These are phyloP conservation scores for Mycena chlorophos DNA, from an alignment of 768 basidiomycete species.

Conservation along the genomic window DNA sequence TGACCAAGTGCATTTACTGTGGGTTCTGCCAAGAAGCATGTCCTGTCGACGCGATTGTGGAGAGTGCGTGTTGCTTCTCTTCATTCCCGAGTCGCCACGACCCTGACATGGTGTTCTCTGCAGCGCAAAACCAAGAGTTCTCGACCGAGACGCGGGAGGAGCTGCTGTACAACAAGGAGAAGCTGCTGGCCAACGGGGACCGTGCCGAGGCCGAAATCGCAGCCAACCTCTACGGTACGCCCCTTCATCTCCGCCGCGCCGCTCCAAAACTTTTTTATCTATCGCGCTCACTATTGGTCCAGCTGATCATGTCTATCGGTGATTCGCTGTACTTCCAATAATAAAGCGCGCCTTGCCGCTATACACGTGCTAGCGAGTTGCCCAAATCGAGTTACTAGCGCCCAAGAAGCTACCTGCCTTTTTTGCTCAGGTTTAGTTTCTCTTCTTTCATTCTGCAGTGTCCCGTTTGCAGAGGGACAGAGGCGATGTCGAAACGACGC, in stretches of 20 bases:
- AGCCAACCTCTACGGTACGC: conserved; percentile 78
- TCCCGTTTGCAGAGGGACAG: background rate
- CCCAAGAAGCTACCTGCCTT: conserved; percentile 11
- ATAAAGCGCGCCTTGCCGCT: conserved; percentile 15
- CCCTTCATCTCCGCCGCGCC: conserved; percentile 12
- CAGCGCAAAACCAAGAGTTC: conserved; percentile 97
- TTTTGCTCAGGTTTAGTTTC: background rate
- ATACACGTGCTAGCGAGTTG: conserved; percentile 23
- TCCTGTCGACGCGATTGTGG: conserved; percentile 98
- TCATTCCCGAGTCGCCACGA: conserved; percentile 3
- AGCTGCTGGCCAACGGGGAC: conserved; percentile 94
- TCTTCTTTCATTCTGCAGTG: background rate
- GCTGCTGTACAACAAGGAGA: conserved; percentile 98
- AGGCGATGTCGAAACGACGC: too few relatives aligned
- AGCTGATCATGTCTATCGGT: conserved; percentile 91
- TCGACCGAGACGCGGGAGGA: conserved; percentile 98
- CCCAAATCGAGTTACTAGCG: conserved; percentile 17
- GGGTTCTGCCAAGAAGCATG: conserved; percentile 99
- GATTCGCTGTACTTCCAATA: conserved; percentile 29
- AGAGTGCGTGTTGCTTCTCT: conserved; percentile 82
- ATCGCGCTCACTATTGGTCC: conserved; percentile 28
- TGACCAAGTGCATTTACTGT: conserved; percentile 99
- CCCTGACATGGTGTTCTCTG: conserved; percentile 12
- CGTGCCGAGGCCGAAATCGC: conserved; percentile 96
- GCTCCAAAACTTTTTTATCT: conserved; percentile 18